Evolutionary conservation across 2,329 filamentous ascomycete species (phyloP), one percentile per base, ranked within the genome.

Genomic region (Diaporthe ampelina): DNA sequence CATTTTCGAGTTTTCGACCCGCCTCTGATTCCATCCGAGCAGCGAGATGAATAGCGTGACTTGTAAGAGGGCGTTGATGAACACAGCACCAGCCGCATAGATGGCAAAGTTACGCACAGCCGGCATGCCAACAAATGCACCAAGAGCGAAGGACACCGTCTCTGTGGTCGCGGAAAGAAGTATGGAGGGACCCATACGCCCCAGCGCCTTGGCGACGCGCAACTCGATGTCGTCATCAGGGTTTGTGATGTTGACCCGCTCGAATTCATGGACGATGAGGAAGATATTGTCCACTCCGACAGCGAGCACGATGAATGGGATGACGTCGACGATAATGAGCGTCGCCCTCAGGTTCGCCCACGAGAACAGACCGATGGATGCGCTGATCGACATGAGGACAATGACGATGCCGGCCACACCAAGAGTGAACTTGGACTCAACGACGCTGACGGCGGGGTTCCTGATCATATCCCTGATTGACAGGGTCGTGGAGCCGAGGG

Each of bases 281-380:
- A 99, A 99, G 79, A 99, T 98, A 81, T 99, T 99, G 88, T 99
- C 97, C 3, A 99, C 97, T 59, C 97, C 97, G 37, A 99, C 95
- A 17, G 97, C 97, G 26, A 99, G 86, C 13, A 99, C 96, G 77
- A 99, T 92, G 83, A 99, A 99, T 0, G 97, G 97, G 77, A 99
- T 99, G 76, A 99, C 97, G 81, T 99, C 97, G 6, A 97, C 96
- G 76, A 99, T 99, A 80, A 99, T 99, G 77, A 99, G 87, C 0
- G 97, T 99, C 19, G 96, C 97, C 84, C 97, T 98, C 80, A 99
- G 91, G 1, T 95, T 95, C 50, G 92, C 90, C 81, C 95, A 97
- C 0, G 97, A 98, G 81, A 98, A 99, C 56, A 99, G 87, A 0
- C 97, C 97, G 70, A 99, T 96, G 0, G 96, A 98, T 1, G 97